Evolutionary conservation across 306 rosid genomes (phyloP), one percentile per base, ranked within the genome.

Genomic region (Lotus japonicus): DNA sequence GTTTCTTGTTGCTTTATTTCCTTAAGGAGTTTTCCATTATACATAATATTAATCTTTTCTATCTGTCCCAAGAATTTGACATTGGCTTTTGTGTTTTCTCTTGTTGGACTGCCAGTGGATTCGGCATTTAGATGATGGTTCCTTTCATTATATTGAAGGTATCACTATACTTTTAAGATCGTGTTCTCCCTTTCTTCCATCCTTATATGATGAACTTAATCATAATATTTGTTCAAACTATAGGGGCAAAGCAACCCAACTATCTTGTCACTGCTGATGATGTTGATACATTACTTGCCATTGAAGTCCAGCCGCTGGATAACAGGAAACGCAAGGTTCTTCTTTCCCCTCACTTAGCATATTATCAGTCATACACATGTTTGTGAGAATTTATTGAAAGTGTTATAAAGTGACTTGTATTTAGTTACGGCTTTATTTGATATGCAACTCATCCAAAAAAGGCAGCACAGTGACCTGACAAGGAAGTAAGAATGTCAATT

Each of bases 171-270:
- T 76, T 77, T 58, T 46, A 13, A 38, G 65, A 15, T 50, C 58
- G 6, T 75, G 28, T 72, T 55, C n/a, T 46, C 44, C 66, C 23
- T 65, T 66, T 16, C 51, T 61, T 58, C 45, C 46, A 61, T 72
- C 38, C 54, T 46, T 14, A 36, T 18, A 42, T 41, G 18, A 72
- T 65, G 35, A 77, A 64, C 66, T 76, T 52, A 73, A 43, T 72
- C 76, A 41, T 65, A 60, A 72, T 43, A 48, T 19, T 66, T 59
- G 68, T 83, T 42, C 12, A 58, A 80, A 46, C 66, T 78, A 41
- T 71, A 90, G 99, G 96, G 64, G 97, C 99, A 51, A 88, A 86
- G 81, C 97, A 94, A 76, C 99, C 99, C 66, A 87, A 83, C 83
- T 90, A 94, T 85, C 89, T 84, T 71, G 73, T 94, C 80, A 85